Conservation (phyloP, 257 asterid genomes). For the Hygrophila difformis region DNA sequence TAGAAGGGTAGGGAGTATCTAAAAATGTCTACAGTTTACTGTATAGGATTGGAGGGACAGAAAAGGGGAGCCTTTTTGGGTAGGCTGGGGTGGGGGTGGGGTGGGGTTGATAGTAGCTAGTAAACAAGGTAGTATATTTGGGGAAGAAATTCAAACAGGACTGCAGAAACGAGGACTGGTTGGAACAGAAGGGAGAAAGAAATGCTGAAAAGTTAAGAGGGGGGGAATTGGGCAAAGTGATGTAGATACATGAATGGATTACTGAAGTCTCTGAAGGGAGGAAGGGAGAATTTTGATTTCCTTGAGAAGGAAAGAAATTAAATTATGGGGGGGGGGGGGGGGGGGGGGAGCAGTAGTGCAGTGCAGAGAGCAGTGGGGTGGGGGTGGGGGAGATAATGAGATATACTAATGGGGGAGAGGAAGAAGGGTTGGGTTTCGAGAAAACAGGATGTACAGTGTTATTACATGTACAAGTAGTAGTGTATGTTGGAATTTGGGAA, state of each 20-base stretch:
- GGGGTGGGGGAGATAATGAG: not conserved
- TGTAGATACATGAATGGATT: too few species aligned
- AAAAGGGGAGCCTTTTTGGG: conserved; percentile 25
- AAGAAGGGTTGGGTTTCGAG: conserved; percentile 45
- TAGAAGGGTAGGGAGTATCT: too few species aligned
- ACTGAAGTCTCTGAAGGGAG: too few species aligned
- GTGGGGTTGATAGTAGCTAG: conserved; percentile 10
- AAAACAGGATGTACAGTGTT: conserved; percentile 20
- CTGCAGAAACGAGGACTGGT: conserved; percentile 18
- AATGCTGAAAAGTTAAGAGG: conserved; percentile 16
- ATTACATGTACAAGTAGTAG: conserved; percentile 1
- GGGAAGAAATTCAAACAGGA: too few species aligned
- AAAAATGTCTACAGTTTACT: not conserved
- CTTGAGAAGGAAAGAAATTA: too few species aligned
- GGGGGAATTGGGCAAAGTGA: too few species aligned
- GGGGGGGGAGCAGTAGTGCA: too few species aligned
- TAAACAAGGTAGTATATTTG: conserved; percentile 12
- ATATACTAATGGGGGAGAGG: not conserved
- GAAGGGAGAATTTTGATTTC: too few species aligned
- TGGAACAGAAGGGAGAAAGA: conserved; percentile 6
- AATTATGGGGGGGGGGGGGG: not conserved
- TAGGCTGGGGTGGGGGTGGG: conserved; percentile 8
- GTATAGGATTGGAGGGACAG: not conserved
- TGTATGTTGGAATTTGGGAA: conserved; percentile 31
- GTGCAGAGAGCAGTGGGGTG: conserved; percentile 1